Conservation (phyloP, 768 basidiomycete genomes). For the Candolleomyces efflorescens region DNA sequence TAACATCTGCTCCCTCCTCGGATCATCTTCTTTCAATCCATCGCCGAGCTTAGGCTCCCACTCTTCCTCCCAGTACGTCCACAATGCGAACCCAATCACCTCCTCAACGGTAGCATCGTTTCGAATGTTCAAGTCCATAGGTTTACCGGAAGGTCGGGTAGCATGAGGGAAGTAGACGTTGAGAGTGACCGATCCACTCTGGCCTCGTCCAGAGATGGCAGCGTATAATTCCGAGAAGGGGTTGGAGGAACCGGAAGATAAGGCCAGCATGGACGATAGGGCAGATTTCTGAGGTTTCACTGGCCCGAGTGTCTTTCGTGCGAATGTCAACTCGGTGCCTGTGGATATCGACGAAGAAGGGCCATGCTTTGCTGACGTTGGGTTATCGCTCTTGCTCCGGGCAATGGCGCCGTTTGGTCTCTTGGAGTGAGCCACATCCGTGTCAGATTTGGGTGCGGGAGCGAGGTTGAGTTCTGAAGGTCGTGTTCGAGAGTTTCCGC, state of each 20-base stretch:
- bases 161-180: slow-evolving; percentile 86
- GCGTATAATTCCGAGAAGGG: slow-evolving; percentile 89
- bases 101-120: slow-evolving; percentile 93
- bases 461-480: slow-evolving; percentile 27
- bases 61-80: slow-evolving; percentile 89
- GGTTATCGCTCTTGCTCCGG: slow-evolving; percentile 6
- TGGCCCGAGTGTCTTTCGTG: slow-evolving; percentile 45
- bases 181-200: slow-evolving; percentile 58
- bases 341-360: slow-evolving; percentile 2
- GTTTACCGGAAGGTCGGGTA: slow-evolving; percentile 49
- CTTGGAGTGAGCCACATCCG: neutral
- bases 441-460: slow-evolving; percentile 11
- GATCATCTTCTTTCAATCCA: slow-evolving; percentile 58
- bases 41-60: slow-evolving; percentile 77
- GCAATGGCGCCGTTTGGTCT: neutral
- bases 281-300: slow-evolving; percentile 50
- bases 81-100: slow-evolving; percentile 89
- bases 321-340: slow-evolving; percentile 32
- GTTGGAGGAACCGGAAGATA: slow-evolving; percentile 63
- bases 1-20: slow-evolving; percentile 51
- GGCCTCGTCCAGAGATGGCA: slow-evolving; percentile 74
- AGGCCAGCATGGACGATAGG: slow-evolving; percentile 71
- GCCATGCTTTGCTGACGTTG: neutral
- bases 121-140: slow-evolving; percentile 72
- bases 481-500: slow-evolving; percentile 14